phyloP scores from a whole-genome alignment of 345 rosid species.

The Gossypium longicalyx region DNA sequence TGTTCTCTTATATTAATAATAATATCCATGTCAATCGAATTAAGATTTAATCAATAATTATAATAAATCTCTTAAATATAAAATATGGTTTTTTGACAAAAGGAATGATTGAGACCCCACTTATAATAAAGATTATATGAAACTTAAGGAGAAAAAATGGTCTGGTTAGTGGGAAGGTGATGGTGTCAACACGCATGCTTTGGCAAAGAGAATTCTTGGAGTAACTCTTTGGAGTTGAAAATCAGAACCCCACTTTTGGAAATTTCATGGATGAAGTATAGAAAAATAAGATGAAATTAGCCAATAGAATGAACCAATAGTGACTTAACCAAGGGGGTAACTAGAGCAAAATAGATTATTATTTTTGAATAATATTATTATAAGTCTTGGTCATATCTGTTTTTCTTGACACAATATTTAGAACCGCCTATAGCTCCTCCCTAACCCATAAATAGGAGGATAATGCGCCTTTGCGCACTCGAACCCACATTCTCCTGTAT shows the following conservation, averaged over 20 bases:
- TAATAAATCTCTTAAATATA: not conserved
- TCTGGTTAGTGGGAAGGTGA: constrained; percentile 10
- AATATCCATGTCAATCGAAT: too few relatives aligned
- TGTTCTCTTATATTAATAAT: fast-evolving
- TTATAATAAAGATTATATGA: constrained; percentile 1
- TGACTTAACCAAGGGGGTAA: not conserved
- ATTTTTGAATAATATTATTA: too few relatives aligned
- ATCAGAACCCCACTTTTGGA: constrained; percentile 9
- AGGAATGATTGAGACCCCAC: constrained; percentile 7
- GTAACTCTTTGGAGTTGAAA: constrained; percentile 4
- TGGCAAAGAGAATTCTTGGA: not conserved
- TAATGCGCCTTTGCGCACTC: too few relatives aligned
- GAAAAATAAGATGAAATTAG: not conserved
- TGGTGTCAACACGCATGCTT: constrained; percentile 21
- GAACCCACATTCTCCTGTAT: too few relatives aligned
- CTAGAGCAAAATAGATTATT: too few relatives aligned
- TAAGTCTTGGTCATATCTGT: fast-evolving
- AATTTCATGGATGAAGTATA: constrained; percentile 7
- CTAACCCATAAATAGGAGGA: too few relatives aligned
- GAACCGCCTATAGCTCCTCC: fast-evolving
- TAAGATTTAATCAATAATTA: too few relatives aligned
- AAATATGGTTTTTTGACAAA: not conserved
- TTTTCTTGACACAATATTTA: too few relatives aligned
- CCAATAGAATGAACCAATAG: not conserved
- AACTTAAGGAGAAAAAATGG: not conserved